phyloP scores from a whole-genome alignment of 1,139 yeast species.

The Candida pseudocylindracea region DNA sequence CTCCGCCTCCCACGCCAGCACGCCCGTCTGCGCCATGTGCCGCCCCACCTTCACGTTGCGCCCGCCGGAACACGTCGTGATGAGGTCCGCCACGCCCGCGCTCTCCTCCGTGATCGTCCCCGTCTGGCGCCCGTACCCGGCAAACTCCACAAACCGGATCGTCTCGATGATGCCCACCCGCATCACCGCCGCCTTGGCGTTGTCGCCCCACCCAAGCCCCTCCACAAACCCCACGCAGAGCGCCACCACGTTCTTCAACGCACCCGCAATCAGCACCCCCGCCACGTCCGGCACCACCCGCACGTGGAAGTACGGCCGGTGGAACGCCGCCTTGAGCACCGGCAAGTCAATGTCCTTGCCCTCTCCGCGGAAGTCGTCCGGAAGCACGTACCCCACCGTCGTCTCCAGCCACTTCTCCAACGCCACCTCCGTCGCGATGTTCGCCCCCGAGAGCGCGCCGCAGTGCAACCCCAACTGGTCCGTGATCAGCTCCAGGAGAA shows the following conservation, averaged over 20 bases:
- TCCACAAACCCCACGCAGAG: constrained; percentile 88
- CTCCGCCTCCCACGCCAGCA: constrained; percentile 61
- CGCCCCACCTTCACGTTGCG: constrained; percentile 81
- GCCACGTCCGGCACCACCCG: constrained; percentile 75
- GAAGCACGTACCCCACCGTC: constrained; percentile 68
- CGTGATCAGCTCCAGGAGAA: constrained; percentile 54
- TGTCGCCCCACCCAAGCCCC: constrained; percentile 96
- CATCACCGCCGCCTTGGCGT: constrained; percentile 90
- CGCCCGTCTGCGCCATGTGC: constrained; percentile 50
- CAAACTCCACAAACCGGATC: constrained; percentile 18
- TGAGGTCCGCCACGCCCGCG: constrained; percentile 93
- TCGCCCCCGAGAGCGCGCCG: constrained; percentile 91
- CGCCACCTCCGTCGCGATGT: constrained; percentile 89
- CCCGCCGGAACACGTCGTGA: constrained; percentile 93
- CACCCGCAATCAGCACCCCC: constrained; percentile 89
- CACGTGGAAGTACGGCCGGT: constrained; percentile 91
- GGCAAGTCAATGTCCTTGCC: constrained; percentile 53
- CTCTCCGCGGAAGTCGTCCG: constrained; percentile 46
- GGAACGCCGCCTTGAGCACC: constrained; percentile 58
- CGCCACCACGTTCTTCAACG: constrained; percentile 84
- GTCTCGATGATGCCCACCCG: constrained; percentile 81
- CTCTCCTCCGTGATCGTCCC: constrained; percentile 85
- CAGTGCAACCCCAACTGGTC: constrained; percentile 66
- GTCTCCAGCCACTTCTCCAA: constrained; percentile 87
- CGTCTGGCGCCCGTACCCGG: constrained; percentile 31